Conservation (phyloP, 2,329 filamentous ascomycete species). For the Cadophora sp. region DNA sequence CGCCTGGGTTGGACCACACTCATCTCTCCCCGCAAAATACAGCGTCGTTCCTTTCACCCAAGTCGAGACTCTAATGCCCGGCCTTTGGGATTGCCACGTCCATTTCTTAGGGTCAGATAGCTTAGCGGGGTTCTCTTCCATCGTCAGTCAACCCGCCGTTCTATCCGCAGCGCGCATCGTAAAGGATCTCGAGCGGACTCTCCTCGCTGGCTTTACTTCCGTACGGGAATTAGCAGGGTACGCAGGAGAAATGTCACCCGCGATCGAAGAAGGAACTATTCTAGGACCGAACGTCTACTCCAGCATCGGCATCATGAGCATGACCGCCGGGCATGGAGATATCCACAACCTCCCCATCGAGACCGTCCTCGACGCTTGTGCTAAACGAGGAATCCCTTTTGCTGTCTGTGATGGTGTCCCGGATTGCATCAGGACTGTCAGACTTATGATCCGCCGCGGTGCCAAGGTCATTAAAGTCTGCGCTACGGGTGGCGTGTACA, state of each 20-base stretch:
- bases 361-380: slow-evolving; percentile 45
- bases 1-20: slow-evolving; percentile 48
- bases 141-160: slow-evolving; percentile 34
- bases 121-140: slow-evolving; percentile 10
- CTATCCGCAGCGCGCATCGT: slow-evolving; percentile 52
- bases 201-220: slow-evolving; percentile 58
- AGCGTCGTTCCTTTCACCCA: slow-evolving; percentile 40
- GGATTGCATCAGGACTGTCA: slow-evolving; percentile 53
- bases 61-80: slow-evolving; percentile 56
- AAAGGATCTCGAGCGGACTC: slow-evolving; percentile 50
- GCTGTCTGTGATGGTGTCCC: slow-evolving; percentile 54
- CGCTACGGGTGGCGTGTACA: slow-evolving; percentile 53
- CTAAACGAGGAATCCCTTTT: slow-evolving; percentile 44
- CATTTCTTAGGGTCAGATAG: slow-evolving; percentile 52
- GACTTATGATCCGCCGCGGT: slow-evolving; percentile 53
- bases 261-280: slow-evolving; percentile 53
- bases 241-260: slow-evolving; percentile 51
- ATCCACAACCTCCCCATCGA: slow-evolving; percentile 48
- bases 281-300: slow-evolving; percentile 58
- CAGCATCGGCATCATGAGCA: slow-evolving; percentile 51
- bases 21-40: slow-evolving; percentile 46
- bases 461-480: slow-evolving; percentile 57
- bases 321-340: slow-evolving; percentile 58
- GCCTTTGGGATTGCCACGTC: slow-evolving; percentile 60
- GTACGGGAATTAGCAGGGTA: slow-evolving; percentile 57